A percentile compares a stretch with the other conserved stretches of the same genome.
These are phyloP conservation scores for Gossypium turneri DNA, from an alignment of 345 rosid species.

Conservation along the genomic window DNA sequence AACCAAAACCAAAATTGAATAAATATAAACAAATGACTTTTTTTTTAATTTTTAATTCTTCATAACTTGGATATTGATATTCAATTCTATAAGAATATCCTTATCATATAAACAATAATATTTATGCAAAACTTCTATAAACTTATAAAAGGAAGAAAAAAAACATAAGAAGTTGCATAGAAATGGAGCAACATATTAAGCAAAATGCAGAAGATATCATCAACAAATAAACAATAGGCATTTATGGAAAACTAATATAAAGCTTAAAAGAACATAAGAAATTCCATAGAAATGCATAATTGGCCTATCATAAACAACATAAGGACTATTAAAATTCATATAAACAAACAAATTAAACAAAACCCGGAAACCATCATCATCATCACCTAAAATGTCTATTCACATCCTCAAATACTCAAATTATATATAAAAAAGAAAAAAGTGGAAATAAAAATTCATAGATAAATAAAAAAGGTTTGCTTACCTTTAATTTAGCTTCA, in stretches of 20 bases:
- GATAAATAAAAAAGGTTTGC: not conserved
- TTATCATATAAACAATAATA: not conserved
- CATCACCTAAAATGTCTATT: not conserved
- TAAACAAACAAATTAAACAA: not conserved
- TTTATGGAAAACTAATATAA: not conserved
- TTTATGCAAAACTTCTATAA: not conserved
- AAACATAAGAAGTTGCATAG: not conserved
- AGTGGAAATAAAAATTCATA: not conserved
- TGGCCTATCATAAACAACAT: not conserved
- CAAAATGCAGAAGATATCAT: not conserved
- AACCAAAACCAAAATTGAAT: not conserved
- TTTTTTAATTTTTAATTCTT: not conserved
- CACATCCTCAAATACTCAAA: not conserved
- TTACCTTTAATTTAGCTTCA: conserved; percentile 87
- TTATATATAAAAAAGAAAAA: not conserved
- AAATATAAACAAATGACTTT: not conserved
- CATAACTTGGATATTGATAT: not conserved
- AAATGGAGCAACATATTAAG: not conserved
- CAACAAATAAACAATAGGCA: not conserved
- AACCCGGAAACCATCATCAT: conserved; percentile 7
- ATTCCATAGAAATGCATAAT: not conserved
- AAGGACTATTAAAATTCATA: not conserved
- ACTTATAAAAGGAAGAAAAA: not conserved
- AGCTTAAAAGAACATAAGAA: not conserved
- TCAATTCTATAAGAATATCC: conserved; percentile 1